Evolutionary conservation across 805 yeast genomes (phyloP), one percentile per base, ranked within the genome.

Genomic region (Wickerhamomyces canadensis): DNA sequence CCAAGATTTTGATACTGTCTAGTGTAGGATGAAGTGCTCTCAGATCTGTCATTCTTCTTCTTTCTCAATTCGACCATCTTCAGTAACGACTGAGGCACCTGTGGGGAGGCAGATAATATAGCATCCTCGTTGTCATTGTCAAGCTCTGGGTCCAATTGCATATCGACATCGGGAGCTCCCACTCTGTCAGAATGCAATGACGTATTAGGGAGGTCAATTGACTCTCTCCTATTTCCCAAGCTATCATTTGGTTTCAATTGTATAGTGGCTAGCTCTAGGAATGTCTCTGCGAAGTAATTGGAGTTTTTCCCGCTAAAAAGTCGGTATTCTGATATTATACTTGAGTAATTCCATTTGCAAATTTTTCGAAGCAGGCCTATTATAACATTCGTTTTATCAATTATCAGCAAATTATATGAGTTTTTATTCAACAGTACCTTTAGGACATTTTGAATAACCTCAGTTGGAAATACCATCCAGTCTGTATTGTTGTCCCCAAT

Each of bases 281-380:
- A 87, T 4, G 80, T 80, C 54, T 89, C 96, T 16, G 87, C 85
- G 46, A 73, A 76, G 55, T 87, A 88, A 50, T 80, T 87, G 32
- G 82, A 70, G 47, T 82, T 78, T 46, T 75, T 76, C 22, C 87
- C 84, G 16, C 85, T 69, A 58, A 78, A 84, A 8, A 84, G 68
- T 36, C 96, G 67, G 60, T 87, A 93, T 57, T 91, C 98, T 49
- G 81, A 82, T 17, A 88, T 73, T 5, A 91, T 77, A 15, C 94
- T 80, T 18, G 89, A 77, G 54, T 83, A 82, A 49, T 79, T 81
- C 98, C 97, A 91, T 60, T 83, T 83, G 59, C 86, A 93, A 27
- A 89, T 67, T 55, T 82, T 80, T 35, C 98, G 67, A 24, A 93
- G 61, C 3, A 89, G 67, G 0, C 97, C 96, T 10, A 87, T 75